phyloP scores from a whole-genome alignment of 495 filamentous ascomycete genomes.

The Penicillium angulare region DNA sequence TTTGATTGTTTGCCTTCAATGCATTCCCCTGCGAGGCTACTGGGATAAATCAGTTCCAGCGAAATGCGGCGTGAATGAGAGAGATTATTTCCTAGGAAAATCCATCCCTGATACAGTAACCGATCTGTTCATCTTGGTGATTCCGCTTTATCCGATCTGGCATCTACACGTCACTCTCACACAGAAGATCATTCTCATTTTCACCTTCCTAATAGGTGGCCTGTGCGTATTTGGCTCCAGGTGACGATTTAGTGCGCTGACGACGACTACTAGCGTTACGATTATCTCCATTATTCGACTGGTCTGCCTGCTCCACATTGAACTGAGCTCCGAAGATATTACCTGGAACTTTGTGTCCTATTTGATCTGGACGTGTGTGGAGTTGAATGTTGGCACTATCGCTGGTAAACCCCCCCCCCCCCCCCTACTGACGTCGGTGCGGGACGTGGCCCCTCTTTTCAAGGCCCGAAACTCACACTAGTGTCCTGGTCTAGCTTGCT shows the following conservation, averaged over 20 bases:
- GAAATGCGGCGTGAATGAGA: conserved; percentile 21
- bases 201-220: neutral
- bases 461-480: too few species aligned
- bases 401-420: too few species aligned
- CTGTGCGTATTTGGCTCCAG: neutral
- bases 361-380: neutral
- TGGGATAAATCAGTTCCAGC: conserved; percentile 17
- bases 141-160: neutral
- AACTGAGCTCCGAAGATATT: neutral
- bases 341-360: neutral
- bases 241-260: neutral
- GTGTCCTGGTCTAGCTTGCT: too few species aligned
- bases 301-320: neutral
- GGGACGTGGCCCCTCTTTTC: too few species aligned
- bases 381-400: too few species aligned
- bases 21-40: conserved; percentile 19
- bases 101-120: conserved; percentile 14
- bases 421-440: too few species aligned
- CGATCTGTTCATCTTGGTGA: neutral
- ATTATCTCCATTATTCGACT: neutral
- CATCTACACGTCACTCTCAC: neutral
- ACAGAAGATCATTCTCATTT: neutral
- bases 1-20: too few species aligned
- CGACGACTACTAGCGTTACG: neutral
- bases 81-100: conserved; percentile 13